Evolutionary conservation across 73 alveolate genomes (phyloP), one percentile per base, ranked within the genome.

Genomic region (Paraurostyla sp.): DNA sequence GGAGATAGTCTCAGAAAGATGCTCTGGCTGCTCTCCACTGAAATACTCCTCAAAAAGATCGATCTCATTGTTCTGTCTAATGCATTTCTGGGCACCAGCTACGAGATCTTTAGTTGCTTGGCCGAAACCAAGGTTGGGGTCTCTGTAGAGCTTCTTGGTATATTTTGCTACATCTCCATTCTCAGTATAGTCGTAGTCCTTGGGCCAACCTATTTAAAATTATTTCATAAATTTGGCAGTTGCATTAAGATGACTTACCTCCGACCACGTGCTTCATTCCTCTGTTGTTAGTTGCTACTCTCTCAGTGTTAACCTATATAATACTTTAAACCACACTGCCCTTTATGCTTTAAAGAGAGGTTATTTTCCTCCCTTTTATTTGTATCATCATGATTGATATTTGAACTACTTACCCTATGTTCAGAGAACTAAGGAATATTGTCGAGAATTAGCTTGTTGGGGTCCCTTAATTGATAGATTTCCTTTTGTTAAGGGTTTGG

Each of bases 21-120:
- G 97, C 85, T 97, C 99, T 32, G 96, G 96, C 56, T 88, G 85
- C 88, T 95, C 98, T 33, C 98, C 99, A 51, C 95, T 96, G 90
- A 98, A 98, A 90, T 97, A 98, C 88, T 98, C 99, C 71, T 98
- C 99, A 87, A 97, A 98, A 52, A 95, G 94, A 90, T 97, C 99
- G 95, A 98, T 98, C 83, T 96, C 95, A 85, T 98, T 98, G 88
- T 98, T 98, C 85, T 97, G 96, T 65, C 94, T 93, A 76, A 98
- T 96, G 78, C 96, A 90, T 71, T 92, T 93, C 63, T 90, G 96
- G 58, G 99, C 96, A 41, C 94, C 95, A 0, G 93, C 94, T 23
- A 92, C 93, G 46, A 97, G 84, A 63, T 97, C 99, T 71, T 89
- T 93, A 68, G 94, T 96, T 38, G 98, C 98, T 69, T 50, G 91